Percentiles rank a stretch among this genome's conserved stretches.
phyloP scores from a whole-genome alignment of 2,329 filamentous ascomycete species.

The Ascocoryne sarcoides region DNA sequence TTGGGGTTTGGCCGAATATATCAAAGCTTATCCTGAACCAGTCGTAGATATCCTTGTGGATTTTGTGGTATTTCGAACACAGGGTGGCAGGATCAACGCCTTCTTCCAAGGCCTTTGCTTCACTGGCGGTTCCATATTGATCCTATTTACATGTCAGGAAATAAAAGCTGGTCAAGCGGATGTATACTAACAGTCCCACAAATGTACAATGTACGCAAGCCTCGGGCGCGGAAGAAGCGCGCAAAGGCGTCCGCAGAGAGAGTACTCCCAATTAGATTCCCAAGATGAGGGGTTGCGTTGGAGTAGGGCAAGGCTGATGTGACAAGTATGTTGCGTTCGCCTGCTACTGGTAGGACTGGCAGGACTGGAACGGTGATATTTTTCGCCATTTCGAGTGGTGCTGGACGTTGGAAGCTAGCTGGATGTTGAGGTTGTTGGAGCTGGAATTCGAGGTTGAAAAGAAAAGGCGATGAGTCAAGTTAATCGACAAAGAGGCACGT shows the following conservation, averaged over 20 bases:
- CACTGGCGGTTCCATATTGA: constrained; percentile 92
- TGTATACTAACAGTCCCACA: constrained; percentile 85
- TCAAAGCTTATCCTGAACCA: constrained; percentile 97
- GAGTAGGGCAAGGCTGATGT: constrained; percentile 89
- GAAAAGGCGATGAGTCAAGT: constrained; percentile 11
- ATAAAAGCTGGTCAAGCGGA: too few relatives aligned
- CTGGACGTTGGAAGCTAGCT: constrained; percentile 5
- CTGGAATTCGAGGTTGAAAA: background rate
- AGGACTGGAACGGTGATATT: too few relatives aligned
- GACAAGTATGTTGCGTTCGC: constrained; percentile 80
- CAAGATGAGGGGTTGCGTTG: constrained; percentile 72
- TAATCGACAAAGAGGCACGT: too few relatives aligned
- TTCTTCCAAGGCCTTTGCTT: constrained; percentile 90
- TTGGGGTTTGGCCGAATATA: constrained; percentile 89
- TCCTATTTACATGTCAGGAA: too few relatives aligned
- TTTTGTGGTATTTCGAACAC: constrained; percentile 85
- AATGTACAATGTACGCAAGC: constrained; percentile 71
- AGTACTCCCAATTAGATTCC: constrained; percentile 81
- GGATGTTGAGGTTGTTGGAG: constrained; percentile 6
- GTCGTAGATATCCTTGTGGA: constrained; percentile 85
- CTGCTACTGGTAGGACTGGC: constrained; percentile 59
- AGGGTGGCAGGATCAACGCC: constrained; percentile 73
- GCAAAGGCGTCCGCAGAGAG: constrained; percentile 83
- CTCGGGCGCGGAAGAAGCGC: constrained; percentile 71
- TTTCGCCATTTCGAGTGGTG: constrained; percentile 20